Base-by-base conservation (phyloP, 495 filamentous ascomycete species). In the Cercophora newfieldiana region DNA sequence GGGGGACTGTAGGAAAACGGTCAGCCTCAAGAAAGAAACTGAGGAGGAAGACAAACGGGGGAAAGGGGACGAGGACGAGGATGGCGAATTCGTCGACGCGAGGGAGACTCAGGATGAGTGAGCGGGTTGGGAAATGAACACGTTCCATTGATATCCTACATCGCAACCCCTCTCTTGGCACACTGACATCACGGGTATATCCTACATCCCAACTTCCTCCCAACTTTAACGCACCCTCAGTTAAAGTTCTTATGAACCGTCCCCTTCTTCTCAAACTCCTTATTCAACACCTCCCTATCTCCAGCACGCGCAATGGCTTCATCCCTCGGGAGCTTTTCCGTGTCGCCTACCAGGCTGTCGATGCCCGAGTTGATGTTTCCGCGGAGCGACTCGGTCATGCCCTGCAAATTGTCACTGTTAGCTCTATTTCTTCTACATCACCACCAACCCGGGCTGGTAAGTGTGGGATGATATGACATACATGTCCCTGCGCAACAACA, bases 241-340 rank as follows among this genome's bases (percentile, higher is more conserved):
- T 44, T 44, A n/a, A 47, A 30, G n/a, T 49, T 51, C 44, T 61
- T 61, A 30, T 61, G 59, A 24, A 61, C 1, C 37, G 59, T 51
- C 44, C 61, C 61, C 61, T 63, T 53, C 61, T 37, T 63, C 61
- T 44, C 61, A 63, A 63, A 63, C 61, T 63, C 49, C 49, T 63
- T 63, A 18, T 33, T 55, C 61, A 63, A 22, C 6, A 63, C n/a
- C 61, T 63, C 61, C 14, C 61, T 25, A 10, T 63, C 61, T 8
- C 61, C 61, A 0, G 24, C 61, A 1, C 48, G 24, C 30, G 61
- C 61, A 47, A 63, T 31, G 6, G 49, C 49, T 29, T 63, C 49
- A 22, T 63, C 48, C 48, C 22, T 1, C 48, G 61, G 61, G 28
- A 22, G 26, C 61, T 63, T 63, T 12, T 12, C 14, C 61, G 19